Conservation (phyloP, 2,329 filamentous ascomycete species). For the Ophiosphaerella herpotricha region DNA sequence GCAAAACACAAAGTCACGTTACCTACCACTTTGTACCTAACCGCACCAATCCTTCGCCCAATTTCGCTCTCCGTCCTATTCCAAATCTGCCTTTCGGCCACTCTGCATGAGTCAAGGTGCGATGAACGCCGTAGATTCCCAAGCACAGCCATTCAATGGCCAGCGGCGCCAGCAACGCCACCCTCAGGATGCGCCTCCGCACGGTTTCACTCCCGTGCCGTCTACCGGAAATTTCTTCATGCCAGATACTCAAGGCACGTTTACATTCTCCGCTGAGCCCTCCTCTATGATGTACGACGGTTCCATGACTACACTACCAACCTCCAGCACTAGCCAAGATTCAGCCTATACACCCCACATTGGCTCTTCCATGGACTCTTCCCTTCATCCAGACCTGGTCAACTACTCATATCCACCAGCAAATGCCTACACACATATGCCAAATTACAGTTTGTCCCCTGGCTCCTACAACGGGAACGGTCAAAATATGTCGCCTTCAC, state of each 20-base stretch:
- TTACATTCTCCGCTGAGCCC: constrained; percentile 44
- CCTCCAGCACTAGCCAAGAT: constrained; percentile 32
- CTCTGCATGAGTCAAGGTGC: constrained; percentile 15
- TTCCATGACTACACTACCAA: constrained; percentile 28
- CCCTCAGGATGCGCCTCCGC: constrained; percentile 36
- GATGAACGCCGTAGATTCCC: constrained; percentile 41
- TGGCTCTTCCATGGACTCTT: constrained; percentile 43
- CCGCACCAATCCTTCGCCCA: constrained; percentile 11
- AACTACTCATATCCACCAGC: constrained; percentile 37
- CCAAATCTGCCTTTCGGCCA: constrained; percentile 28
- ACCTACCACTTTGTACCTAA: constrained; percentile 19
- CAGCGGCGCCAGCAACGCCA: constrained; percentile 42
- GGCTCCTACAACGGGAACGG: constrained; percentile 33
- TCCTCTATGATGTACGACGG: constrained; percentile 39
- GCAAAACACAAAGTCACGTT: constrained; percentile 35
- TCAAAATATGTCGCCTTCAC: constrained; percentile 43
- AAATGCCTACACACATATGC: constrained; percentile 29
- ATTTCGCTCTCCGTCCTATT: constrained; percentile 10
- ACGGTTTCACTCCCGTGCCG: constrained; percentile 27
- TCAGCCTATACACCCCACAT: constrained; percentile 38
- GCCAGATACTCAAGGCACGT: constrained; percentile 40
- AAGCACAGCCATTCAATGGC: constrained; percentile 40
- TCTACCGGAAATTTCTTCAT: constrained; percentile 31
- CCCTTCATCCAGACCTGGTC: constrained; percentile 38
- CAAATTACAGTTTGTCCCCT: constrained; percentile 37